These are phyloP conservation scores for Yamadazyma scolyti DNA, from an alignment of 805 yeast species.

Conservation along the genomic window DNA sequence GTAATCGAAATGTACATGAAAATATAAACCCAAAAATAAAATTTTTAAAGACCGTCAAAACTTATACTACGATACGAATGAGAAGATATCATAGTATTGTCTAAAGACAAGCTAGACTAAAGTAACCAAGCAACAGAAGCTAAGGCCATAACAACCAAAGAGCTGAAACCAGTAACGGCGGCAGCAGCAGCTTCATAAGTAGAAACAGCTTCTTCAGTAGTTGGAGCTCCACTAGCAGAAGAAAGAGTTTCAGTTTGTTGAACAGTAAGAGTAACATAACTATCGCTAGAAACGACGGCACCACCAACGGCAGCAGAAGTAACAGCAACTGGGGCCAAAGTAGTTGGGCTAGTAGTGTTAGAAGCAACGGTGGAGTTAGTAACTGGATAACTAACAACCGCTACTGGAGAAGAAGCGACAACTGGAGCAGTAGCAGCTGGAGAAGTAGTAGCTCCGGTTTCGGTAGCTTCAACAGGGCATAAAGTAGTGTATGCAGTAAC, in stretches of 20 bases:
- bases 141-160: conserved; percentile 34
- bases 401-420: conserved; percentile 15
- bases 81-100: too few relatives aligned
- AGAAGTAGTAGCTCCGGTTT: conserved; percentile 14
- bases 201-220: conserved; percentile 10
- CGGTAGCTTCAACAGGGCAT: conserved; percentile 23
- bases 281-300: conserved; percentile 4
- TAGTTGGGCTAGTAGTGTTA: conserved; percentile 11
- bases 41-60: too few relatives aligned
- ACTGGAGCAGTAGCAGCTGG: conserved; percentile 11
- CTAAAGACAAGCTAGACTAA: too few relatives aligned
- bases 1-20: too few relatives aligned
- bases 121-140: conserved; percentile 20
- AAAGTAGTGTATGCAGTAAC: conserved; percentile 33
- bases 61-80: too few relatives aligned
- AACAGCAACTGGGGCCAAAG: conserved; percentile 18
- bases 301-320: conserved; percentile 13
- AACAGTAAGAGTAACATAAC: conserved; percentile 9
- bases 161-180: conserved; percentile 22
- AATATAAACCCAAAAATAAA: too few relatives aligned
- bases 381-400: conserved; percentile 16
- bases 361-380: conserved; percentile 14
- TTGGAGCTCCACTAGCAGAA: conserved; percentile 18
- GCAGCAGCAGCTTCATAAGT: conserved; percentile 26
- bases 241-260: conserved; percentile 9